phyloP scores from a whole-genome alignment of 2,329 filamentous ascomycete species.

The Rasamsonia emersonii region DNA sequence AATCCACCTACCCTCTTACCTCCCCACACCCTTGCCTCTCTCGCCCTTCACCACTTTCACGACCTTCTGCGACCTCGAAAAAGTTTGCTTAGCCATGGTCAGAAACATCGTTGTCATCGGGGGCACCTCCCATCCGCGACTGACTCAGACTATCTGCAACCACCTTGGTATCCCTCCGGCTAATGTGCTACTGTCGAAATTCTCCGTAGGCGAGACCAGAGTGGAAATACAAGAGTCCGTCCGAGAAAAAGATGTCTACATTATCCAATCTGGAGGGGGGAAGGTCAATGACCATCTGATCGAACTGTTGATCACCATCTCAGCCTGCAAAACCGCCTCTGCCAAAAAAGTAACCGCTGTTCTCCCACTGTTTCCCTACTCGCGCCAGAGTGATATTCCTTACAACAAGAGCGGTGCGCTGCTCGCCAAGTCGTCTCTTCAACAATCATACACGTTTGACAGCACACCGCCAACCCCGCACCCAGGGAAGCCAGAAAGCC shows the following conservation, averaged over 20 bases:
- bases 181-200: slow-evolving; percentile 79
- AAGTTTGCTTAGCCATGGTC: slow-evolving; percentile 55
- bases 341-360: slow-evolving; percentile 90
- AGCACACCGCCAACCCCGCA: slow-evolving; percentile 81
- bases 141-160: slow-evolving; percentile 80
- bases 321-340: slow-evolving; percentile 92
- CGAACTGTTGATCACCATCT: slow-evolving; percentile 95
- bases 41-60: slow-evolving; percentile 4
- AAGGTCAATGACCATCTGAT: slow-evolving; percentile 94
- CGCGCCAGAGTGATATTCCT: slow-evolving; percentile 87
- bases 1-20: too few relatives aligned
- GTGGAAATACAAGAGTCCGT: slow-evolving; percentile 96
- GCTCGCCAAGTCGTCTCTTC: slow-evolving; percentile 57
- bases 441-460: slow-evolving; percentile 65
- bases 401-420: slow-evolving; percentile 95
- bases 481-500: slow-evolving; percentile 59
- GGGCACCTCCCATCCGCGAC: slow-evolving; percentile 82
- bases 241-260: slow-evolving; percentile 96
- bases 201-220: slow-evolving; percentile 88
- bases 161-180: slow-evolving; percentile 80
- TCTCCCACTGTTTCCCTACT: slow-evolving; percentile 92
- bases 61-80: slow-evolving; percentile 4
- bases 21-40: too few relatives aligned
- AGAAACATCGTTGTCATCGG: slow-evolving; percentile 91
- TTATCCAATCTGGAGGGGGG: slow-evolving; percentile 87